These are phyloP conservation scores for Asterochloris erici DNA, from an alignment of 139 green algal genomes.

Conservation along the genomic window DNA sequence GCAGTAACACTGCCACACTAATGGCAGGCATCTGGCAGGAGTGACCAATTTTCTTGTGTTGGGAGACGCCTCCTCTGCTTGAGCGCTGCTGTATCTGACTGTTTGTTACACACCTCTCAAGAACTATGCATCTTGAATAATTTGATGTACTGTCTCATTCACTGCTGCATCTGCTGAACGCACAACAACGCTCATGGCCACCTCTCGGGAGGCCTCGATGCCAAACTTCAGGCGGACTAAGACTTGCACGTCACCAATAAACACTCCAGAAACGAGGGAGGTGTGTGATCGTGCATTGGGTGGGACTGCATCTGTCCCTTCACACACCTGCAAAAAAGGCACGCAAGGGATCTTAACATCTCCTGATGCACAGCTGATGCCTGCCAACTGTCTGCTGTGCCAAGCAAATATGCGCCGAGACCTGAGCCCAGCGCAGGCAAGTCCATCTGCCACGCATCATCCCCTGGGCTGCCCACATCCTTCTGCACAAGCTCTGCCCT, in stretches of 20 bases:
- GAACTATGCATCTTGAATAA: constrained; percentile 60
- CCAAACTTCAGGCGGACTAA: constrained; percentile 90
- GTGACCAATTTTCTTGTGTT: no score
- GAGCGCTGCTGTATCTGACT: not conserved
- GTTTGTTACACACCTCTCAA: not conserved
- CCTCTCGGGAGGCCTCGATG: constrained; percentile 78
- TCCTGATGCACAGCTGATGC: no score
- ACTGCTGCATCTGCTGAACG: constrained; percentile 64
- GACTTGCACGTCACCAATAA: constrained; percentile 70
- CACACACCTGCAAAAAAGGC: constrained; percentile 83
- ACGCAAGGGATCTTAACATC: no score
- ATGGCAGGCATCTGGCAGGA: no score
- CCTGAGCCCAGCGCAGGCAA: no score
- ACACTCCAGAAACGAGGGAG: constrained; percentile 75
- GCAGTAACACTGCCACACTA: constrained; percentile 32
- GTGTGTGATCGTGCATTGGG: constrained; percentile 92
- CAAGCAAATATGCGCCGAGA: no score
- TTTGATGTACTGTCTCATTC: constrained; percentile 81
- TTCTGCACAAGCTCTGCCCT: no score
- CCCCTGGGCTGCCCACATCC: no score
- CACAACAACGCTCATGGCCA: constrained; percentile 97
- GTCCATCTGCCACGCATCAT: no score
- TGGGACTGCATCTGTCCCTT: constrained; percentile 92
- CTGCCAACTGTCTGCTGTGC: no score
- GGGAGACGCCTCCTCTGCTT: no score